Evolutionary conservation across 305 asterid species (phyloP), one percentile per base, ranked within the genome.

Genomic region (Fraxinus ornus): DNA sequence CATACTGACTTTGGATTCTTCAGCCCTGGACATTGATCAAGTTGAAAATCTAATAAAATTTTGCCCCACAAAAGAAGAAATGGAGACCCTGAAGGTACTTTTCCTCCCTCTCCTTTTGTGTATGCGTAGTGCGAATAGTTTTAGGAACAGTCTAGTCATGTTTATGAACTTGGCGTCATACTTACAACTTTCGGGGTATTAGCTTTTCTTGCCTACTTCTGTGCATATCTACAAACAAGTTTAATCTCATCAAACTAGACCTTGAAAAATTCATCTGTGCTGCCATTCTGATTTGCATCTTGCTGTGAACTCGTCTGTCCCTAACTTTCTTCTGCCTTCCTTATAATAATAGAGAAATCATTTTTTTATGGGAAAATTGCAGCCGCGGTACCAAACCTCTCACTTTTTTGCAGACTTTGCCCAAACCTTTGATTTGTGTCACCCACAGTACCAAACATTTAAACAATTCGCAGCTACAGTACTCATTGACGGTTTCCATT

Each of bases 11-110:
- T 87, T 96, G 91, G 97, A 96, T 90, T 91, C 99, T 72, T 86
- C 97, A 76, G 89, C 93, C 41, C 82, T 96, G 94, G 99, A 96
- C 89, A 96, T 94, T 86, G 99, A 95, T 91, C 99, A 95, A 91
- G 98, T 95, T 87, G 99, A 95, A 88, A 95, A 94, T 96, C 97
- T 96, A 74, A 96, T 96, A 79, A 96, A 96, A 82, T 96, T 96
- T 77, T 93, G 98, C 85, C 99, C 99, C 4, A 96, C 98, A 75
- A 96, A 94, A 91, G 98, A 96, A 87, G 99, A 96, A 88, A 96
- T 96, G 98, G 98, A 94, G 90, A 94, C 94, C 35, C 88, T 94
- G 41, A 94, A 93, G 98, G 99, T 96, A 88, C 64, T 24, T 24
- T 73, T 57, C 70, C 70, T n/a, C 64, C 77, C 87, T 62, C 39